These are phyloP conservation scores for Camellia japonica DNA, from an alignment of 148 eudicot species.

Conservation along the genomic window DNA sequence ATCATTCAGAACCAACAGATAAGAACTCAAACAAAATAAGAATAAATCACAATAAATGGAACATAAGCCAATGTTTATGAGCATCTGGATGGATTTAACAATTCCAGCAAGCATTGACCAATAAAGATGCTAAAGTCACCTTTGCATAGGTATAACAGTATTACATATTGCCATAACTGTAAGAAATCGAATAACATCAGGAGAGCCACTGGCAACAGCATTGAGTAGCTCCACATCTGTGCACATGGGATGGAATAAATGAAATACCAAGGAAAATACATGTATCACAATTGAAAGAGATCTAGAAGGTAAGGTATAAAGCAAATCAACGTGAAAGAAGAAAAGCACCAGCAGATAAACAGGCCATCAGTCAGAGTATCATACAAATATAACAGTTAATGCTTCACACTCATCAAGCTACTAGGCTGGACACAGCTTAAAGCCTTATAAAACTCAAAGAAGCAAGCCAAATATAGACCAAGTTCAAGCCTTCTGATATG, in stretches of 20 bases:
- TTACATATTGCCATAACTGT: constrained; percentile 93
- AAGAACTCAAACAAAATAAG: constrained; percentile 5
- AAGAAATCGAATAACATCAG: constrained; percentile 68
- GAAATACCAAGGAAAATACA: constrained; percentile 17
- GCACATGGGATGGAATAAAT: constrained; percentile 20
- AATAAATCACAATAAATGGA: not conserved
- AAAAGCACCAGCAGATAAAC: not conserved
- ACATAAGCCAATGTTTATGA: not conserved
- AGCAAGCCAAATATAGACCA: not conserved
- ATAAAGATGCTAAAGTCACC: constrained; percentile 39
- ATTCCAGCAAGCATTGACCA: not conserved
- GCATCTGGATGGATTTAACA: not conserved
- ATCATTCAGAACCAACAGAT: not conserved
- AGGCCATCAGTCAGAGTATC: not conserved
- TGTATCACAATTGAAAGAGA: constrained; percentile 8
- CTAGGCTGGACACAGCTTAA: not conserved
- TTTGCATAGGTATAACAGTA: constrained; percentile 77
- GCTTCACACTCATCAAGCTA: not conserved
- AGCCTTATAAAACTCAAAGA: not conserved
- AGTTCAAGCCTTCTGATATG: too few relatives aligned
- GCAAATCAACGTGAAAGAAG: not conserved
- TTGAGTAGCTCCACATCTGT: constrained; percentile 71
- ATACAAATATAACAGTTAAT: not conserved
- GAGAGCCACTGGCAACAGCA: constrained; percentile 67
- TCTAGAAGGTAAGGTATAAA: not conserved